Conservation (phyloP, 1,139 yeast species). For the Petasospora fabianii region DNA sequence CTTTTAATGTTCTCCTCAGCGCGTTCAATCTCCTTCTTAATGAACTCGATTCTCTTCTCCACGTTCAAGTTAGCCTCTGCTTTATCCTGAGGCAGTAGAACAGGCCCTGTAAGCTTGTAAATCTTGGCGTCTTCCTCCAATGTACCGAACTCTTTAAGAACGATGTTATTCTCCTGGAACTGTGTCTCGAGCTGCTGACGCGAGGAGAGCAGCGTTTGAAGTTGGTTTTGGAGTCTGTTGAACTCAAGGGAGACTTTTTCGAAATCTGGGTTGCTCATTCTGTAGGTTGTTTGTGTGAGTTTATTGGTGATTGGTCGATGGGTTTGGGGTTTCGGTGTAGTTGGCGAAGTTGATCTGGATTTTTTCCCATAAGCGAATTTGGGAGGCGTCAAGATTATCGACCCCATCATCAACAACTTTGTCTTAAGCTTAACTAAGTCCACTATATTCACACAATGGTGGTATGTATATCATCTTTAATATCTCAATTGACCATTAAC, state of each 20-base stretch:
- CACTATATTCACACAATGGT: constrained; percentile 4
- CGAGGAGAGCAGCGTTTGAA: constrained; percentile 50
- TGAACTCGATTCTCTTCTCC: constrained; percentile 82
- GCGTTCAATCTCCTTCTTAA: constrained; percentile 66
- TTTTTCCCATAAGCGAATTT: neutral
- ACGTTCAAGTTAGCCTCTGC: constrained; percentile 81
- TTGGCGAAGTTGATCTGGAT: neutral
- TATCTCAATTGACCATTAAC: neutral
- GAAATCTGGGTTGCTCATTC: constrained; percentile 20
- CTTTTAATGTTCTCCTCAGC: constrained; percentile 56
- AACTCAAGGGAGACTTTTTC: constrained; percentile 30
- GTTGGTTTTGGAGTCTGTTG: constrained; percentile 35
- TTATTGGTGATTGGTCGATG: neutral
- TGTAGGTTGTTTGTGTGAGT: constrained; percentile 1
- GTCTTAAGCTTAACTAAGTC: neutral
- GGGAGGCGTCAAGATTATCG: neutral
- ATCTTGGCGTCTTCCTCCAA: constrained; percentile 66
- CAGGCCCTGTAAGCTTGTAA: constrained; percentile 89
- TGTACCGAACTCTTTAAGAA: constrained; percentile 70
- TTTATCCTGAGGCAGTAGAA: constrained; percentile 82
- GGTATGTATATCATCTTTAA: constrained; percentile 2
- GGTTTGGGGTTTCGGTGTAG: no score
- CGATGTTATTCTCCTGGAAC: constrained; percentile 87
- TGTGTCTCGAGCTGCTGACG: constrained; percentile 76
- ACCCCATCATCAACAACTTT: neutral